Evolutionary conservation across 495 filamentous ascomycete species (phyloP), one percentile per base, ranked within the genome.

Genomic region (Ramalina intermedia): DNA sequence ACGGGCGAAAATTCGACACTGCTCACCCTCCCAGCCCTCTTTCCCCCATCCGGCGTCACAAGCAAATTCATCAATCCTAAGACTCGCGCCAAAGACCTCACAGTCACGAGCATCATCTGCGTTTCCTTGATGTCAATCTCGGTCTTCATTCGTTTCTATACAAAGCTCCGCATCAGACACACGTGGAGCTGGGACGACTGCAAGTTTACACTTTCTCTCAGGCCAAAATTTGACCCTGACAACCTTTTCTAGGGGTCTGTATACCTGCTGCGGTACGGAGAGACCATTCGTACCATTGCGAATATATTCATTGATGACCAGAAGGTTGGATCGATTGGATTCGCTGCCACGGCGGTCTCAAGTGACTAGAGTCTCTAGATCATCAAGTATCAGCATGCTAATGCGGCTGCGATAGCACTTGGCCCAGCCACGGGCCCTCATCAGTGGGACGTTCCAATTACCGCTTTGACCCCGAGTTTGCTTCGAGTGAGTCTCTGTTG

Each of bases 151-250:
- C 43, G 52, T 3, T 45, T 55, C 14, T 55, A 42, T 16, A 50
- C 52, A n/a, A 55, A 55, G 42, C 27, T 55, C 7, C 18, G n/a
- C 21, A 50, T 50, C 24, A 51, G 18, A 43, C 41, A 37, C 5
- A 16, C 6, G 2, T 55, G 41, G 41, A 44, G 52, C 18, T 47
- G 41, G 47, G 52, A 55, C 43, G 52, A 55, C 37, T 55, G 52
- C 47, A 24, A 13, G 48, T 35, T 6, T 20, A 23, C 16, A 20
- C 18, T 20, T 20, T 14, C 16, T 16, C 14, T 21, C 17, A 26
- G n/a, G 20, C 13, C 27, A 9, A 29, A 16, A 9, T 24, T 8
- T 39, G 18, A 2, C 6, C 11, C 1, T 14, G n/a, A 35, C 41
- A 16, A 48, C 13, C 37, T 5, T 23, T 14, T 14, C 14, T 42